Conservation (phyloP, 2,329 filamentous ascomycete species). For the Claviceps pusilla region DNA sequence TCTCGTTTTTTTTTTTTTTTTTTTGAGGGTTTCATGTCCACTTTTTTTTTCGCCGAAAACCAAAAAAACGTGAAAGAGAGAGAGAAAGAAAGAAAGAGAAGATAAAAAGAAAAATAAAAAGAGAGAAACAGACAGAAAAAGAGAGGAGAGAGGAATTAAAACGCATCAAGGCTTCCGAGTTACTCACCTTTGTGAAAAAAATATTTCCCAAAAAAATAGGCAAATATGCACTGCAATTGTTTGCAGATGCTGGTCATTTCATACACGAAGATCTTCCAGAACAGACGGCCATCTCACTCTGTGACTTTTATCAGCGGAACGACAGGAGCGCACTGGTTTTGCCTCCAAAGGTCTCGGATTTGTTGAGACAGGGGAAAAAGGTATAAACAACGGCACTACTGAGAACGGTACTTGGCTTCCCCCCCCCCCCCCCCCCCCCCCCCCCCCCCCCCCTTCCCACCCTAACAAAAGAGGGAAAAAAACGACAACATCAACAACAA, state of each 20-base stretch:
- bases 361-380: conserved; percentile 44
- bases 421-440: no score
- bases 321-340: conserved; percentile 72
- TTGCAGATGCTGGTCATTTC: conserved; percentile 91
- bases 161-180: conserved; percentile 5
- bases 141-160: background rate
- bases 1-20: background rate
- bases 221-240: conserved; percentile 90
- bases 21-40: background rate
- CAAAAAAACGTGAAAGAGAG: no score
- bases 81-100: background rate
- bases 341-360: conserved; percentile 77
- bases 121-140: background rate
- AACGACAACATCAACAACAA: background rate
- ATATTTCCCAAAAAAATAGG: conserved; percentile 27
- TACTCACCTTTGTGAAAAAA: background rate
- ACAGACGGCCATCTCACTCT: conserved; percentile 70
- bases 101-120: background rate
- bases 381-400: conserved; percentile 22
- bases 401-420: no score
- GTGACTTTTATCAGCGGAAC: conserved; percentile 85
- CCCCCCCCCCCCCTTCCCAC: no score
- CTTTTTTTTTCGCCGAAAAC: background rate
- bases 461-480: background rate
- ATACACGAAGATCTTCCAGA: conserved; percentile 89